A percentile compares a stretch with the other conserved stretches of the same genome.
These are phyloP conservation scores for Thalassiosira mediterranea DNA, from an alignment of 352 stramenopile genomes.

Conservation along the genomic window DNA sequence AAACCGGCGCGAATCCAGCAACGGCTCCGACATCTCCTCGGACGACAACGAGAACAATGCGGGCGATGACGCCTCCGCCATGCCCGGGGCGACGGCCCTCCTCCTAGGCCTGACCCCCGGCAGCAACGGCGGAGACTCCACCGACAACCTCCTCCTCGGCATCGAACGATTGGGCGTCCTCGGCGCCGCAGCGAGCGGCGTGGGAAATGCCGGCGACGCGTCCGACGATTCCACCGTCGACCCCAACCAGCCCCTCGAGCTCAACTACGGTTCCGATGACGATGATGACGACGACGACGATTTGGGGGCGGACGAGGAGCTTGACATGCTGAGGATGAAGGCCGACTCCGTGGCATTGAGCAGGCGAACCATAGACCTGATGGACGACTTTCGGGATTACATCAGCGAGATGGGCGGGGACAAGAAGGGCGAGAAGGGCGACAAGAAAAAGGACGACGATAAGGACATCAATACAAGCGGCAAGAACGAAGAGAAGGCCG, in stretches of 20 bases:
- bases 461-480: not conserved
- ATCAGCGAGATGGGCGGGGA: not conserved
- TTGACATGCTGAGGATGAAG: not conserved
- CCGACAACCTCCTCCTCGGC: too few species aligned
- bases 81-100: too few species aligned
- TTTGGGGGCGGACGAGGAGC: not conserved
- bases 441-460: not conserved
- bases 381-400: conserved; percentile 7
- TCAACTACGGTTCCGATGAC: not conserved
- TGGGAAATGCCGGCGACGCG: too few species aligned
- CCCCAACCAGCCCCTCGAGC: not conserved
- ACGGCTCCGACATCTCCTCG: too few species aligned
- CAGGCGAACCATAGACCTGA: not conserved
- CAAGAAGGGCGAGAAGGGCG: not conserved
- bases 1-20: too few species aligned
- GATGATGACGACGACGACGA: conserved; percentile 5
- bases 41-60: too few species aligned
- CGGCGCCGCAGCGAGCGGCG: too few species aligned
- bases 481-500: not conserved
- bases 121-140: too few species aligned
- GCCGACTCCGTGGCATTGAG: not conserved
- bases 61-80: too few species aligned
- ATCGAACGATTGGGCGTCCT: too few species aligned
- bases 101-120: too few species aligned
- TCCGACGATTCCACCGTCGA: too few species aligned